Percentiles rank a stretch among this genome's conserved stretches.
Conservation (phyloP, 2,329 filamentous ascomycete species). For the Parastagonospora nodorum region DNA sequence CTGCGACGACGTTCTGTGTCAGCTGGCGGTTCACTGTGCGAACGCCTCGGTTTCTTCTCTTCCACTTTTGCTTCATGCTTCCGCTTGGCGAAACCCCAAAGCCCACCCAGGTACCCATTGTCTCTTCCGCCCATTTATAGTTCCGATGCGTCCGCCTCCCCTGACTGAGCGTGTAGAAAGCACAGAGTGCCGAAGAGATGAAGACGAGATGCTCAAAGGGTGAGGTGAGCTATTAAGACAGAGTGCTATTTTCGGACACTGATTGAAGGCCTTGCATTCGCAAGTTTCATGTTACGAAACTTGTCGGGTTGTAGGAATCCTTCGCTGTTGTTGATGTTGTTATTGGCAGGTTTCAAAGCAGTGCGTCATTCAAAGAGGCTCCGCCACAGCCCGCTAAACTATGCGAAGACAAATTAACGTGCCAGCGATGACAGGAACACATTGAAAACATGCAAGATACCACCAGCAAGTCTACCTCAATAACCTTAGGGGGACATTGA, state of each 20-base stretch:
- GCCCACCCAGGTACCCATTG: constrained; percentile 9
- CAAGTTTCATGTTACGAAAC: constrained; percentile 1
- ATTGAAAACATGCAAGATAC: no score
- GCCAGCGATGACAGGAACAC: not conserved
- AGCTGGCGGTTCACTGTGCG: constrained; percentile 9
- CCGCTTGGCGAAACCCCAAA: constrained; percentile 14
- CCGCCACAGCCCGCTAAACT: not conserved
- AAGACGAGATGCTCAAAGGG: no score
- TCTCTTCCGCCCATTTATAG: constrained; percentile 12
- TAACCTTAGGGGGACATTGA: no score
- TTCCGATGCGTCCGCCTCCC: not conserved
- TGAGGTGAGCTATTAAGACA: not conserved
- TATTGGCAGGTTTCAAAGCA: not conserved
- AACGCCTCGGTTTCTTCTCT: constrained; percentile 8
- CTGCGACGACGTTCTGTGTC: constrained; percentile 1
- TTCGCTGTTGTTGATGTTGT: not conserved
- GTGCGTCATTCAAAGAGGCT: not conserved
- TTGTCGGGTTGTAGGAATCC: not conserved
- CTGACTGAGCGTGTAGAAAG: not conserved
- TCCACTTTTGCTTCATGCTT: constrained; percentile 16
- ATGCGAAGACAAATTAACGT: not conserved
- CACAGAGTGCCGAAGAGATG: not conserved
- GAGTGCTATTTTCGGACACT: not conserved
- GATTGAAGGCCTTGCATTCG: not conserved
- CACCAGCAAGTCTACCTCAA: no score